Base-by-base conservation (phyloP, 345 rosid genomes). In the Lumnitzera racemosa region DNA sequence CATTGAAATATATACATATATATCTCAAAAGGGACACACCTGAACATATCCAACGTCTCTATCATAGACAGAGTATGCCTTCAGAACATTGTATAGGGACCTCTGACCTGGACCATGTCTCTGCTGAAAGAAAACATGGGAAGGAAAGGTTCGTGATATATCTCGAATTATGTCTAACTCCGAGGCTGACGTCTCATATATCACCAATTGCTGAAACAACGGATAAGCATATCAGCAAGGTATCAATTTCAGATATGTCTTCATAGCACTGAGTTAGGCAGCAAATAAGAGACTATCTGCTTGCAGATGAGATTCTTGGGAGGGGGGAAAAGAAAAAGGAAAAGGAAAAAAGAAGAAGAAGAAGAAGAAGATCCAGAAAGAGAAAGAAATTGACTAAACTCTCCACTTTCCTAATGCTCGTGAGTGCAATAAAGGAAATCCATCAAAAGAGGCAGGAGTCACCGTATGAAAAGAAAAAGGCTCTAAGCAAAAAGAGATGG, bases 91-190 rank as follows among this genome's bases (percentile, higher is more conserved):
- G 78, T 89, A 87, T 15, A 92, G 82, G 46, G 98, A 92, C 84
- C 97, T 87, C 65, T 89, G 98, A 63, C 96, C 97, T 50, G 98
- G 98, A 66, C 98, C 98, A 62, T 92, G 98, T 77, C 97, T 87
- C 87, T 87, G 96, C 79, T 83, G 96, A 75, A 90, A 92, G 85
- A 92, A 92, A 69, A 92, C 91, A 77, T 92, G 98, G 12, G 97
- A 85, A 48, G 96, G 97, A 43, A 87, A 92, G 46, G 98, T 89
- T 36, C 98, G 94, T 12, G 96, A 85, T 67, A 92, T 92, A 75
- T 92, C 98, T 15, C 97, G 75, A 66, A 92, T 92, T 69, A 87
- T 92, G 69, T 92, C 98, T 54, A 87, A 71, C 60, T 89, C 98
- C 47, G 98, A 87, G 73, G 94, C 85, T 15, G 98, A 92, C 13